phyloP scores from a whole-genome alignment of 2,329 filamentous ascomycete genomes.

The Alternaria metachromatica region DNA sequence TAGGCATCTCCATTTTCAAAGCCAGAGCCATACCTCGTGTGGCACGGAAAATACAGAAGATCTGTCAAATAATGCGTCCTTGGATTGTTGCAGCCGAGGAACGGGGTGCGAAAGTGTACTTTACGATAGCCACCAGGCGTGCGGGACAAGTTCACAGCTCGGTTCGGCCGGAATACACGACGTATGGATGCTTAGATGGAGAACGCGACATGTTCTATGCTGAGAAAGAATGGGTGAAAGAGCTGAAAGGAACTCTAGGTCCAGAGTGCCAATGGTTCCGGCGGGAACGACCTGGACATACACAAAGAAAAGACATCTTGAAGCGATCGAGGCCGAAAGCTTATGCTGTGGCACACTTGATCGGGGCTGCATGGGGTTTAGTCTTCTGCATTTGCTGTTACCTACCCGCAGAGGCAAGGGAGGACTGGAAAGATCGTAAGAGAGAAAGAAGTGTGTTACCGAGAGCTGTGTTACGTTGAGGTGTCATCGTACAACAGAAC shows the following conservation, averaged over 20 bases:
- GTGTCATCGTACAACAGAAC: neutral
- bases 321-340: neutral
- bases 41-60: neutral
- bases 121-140: neutral
- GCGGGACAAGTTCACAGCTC: neutral
- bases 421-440: neutral
- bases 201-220: neutral
- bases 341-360: neutral
- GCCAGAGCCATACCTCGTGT: neutral
- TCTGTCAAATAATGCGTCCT: neutral
- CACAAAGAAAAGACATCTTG: neutral
- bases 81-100: neutral
- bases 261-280: neutral
- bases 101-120: neutral
- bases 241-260: neutral
- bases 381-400: neutral
- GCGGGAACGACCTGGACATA: neutral
- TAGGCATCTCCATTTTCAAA: neutral
- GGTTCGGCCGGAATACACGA: neutral
- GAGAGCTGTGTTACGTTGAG: neutral
- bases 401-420: neutral
- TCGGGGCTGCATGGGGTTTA: neutral
- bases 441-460: neutral
- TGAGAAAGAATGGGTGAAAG: neutral
- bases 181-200: neutral